Conservation (phyloP, 2,329 filamentous ascomycete species). For the Penicillium sp. region DNA sequence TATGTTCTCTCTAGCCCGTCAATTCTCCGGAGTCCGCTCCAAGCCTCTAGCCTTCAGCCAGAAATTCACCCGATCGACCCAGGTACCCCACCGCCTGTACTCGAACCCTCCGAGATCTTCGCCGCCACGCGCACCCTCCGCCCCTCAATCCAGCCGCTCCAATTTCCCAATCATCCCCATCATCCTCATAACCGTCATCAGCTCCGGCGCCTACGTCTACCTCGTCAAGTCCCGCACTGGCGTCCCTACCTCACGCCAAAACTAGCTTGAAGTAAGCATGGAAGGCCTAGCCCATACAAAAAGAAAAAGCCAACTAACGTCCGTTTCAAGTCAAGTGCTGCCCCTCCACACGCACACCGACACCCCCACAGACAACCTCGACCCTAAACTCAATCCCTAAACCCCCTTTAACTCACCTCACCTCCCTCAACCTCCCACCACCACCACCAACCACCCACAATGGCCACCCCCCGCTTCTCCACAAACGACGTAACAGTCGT, state of each 20-base stretch:
- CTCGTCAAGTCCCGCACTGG: conserved; percentile 44
- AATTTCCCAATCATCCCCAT: conserved; percentile 38
- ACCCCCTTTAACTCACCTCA: background rate
- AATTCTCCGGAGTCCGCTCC: conserved; percentile 14
- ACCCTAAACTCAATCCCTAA: background rate
- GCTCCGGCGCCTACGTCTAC: conserved; percentile 44
- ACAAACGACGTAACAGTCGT: conserved; percentile 76
- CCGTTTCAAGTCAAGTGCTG: conserved; percentile 18
- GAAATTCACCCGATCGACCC: conserved; percentile 11
- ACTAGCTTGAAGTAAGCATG: conserved; percentile 7
- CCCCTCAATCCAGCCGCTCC: conserved; percentile 26
- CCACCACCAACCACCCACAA: conserved; percentile 10
- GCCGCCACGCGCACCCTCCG: conserved; percentile 11
- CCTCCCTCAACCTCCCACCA: background rate
- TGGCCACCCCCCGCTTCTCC: conserved; percentile 62
- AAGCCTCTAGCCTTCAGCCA: conserved; percentile 6
- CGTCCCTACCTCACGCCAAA: conserved; percentile 4
- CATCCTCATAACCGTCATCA: conserved; percentile 39
- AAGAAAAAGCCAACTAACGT: background rate
- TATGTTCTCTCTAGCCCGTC: conserved; percentile 16
- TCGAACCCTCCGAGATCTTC: conserved; percentile 13
- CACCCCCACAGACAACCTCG: conserved; percentile 49
- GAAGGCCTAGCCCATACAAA: background rate
- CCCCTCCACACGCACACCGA: conserved; percentile 27
- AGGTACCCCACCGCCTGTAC: conserved; percentile 14